phyloP scores from a whole-genome alignment of 2,329 filamentous ascomycete species.

The Verticillium zaregamsianum region DNA sequence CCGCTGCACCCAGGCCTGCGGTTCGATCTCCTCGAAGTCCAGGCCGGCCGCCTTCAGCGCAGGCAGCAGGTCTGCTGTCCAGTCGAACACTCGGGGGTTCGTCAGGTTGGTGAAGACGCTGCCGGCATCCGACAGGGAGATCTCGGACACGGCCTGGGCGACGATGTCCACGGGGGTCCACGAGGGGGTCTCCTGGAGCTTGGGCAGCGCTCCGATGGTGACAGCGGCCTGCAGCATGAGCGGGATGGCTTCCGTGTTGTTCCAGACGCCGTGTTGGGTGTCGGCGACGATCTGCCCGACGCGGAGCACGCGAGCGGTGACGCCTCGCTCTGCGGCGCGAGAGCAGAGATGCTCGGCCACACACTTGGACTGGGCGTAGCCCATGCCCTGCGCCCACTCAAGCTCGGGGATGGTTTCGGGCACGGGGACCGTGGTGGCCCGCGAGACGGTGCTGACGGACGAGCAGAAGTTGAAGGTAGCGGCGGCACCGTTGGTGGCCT shows the following conservation, averaged over 20 bases:
- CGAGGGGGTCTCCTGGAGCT: conserved; percentile 36
- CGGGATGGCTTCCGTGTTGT: conserved; percentile 45
- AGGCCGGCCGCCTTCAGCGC: conserved; percentile 38
- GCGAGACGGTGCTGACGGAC: conserved; percentile 39
- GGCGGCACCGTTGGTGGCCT: conserved; percentile 3
- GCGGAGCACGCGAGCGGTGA: conserved; percentile 33
- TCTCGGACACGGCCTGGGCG: conserved; percentile 33
- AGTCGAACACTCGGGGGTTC: conserved; percentile 43
- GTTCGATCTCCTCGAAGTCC: conserved; percentile 37
- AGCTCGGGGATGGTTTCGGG: conserved; percentile 30
- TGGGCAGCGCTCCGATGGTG: conserved; percentile 39
- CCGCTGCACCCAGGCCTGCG: conserved; percentile 37
- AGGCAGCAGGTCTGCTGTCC: conserved; percentile 46
- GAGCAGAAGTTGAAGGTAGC: conserved; percentile 45
- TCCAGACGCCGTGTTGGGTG: conserved; percentile 44
- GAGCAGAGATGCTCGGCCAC: conserved; percentile 33
- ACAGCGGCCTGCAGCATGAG: conserved; percentile 42
- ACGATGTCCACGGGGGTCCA: conserved; percentile 44
- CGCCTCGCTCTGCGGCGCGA: conserved; percentile 25
- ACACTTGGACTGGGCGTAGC: conserved; percentile 38
- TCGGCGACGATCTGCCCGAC: conserved; percentile 50
- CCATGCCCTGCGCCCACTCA: conserved; percentile 33
- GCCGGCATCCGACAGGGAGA: conserved; percentile 22
- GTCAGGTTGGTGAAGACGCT: conserved; percentile 42
- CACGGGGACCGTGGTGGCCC: conserved; percentile 23